Conservation (phyloP, 352 stramenopile species). For the Pythium oligandrum region DNA sequence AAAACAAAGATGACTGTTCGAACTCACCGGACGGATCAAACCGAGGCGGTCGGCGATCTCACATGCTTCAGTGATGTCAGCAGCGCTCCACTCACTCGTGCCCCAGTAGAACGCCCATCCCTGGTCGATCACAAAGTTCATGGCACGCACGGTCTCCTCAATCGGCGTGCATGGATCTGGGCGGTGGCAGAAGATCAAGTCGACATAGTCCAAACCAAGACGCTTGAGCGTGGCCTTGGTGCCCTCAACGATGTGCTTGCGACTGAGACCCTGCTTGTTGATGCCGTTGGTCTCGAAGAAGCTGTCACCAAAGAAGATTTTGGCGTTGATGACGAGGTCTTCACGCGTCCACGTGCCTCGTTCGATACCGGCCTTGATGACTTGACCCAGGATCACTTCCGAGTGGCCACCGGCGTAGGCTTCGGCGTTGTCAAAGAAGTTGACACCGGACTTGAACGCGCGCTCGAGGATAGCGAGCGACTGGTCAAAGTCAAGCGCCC, state of each 20-base stretch:
- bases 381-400: conserved; percentile 28
- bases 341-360: conserved; percentile 25
- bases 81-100: conserved; percentile 40
- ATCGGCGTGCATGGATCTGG: conserved; percentile 27
- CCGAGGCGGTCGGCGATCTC: conserved; percentile 26
- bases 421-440: conserved; percentile 56
- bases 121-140: conserved; percentile 37
- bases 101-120: conserved; percentile 48
- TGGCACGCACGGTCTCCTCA: conserved; percentile 42
- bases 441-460: conserved; percentile 37
- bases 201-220: conserved; percentile 37
- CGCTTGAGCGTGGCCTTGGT: conserved; percentile 34
- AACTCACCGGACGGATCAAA: conserved; percentile 22
- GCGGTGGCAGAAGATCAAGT: conserved; percentile 35
- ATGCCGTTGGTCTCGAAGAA: conserved; percentile 6
- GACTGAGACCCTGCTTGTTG: conserved; percentile 24
- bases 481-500: neutral
- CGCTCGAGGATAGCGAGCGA: conserved; percentile 26
- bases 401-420: conserved; percentile 24
- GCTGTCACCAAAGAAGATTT: conserved; percentile 37
- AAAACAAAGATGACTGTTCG: too few species aligned
- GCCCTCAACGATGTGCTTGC: conserved; percentile 48
- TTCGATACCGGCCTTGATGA: conserved; percentile 18
- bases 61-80: conserved; percentile 38
- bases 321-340: conserved; percentile 53